Evolutionary conservation across 2,329 filamentous ascomycete genomes (phyloP).

Genomic region (Mycocentrospora acerina): DNA sequence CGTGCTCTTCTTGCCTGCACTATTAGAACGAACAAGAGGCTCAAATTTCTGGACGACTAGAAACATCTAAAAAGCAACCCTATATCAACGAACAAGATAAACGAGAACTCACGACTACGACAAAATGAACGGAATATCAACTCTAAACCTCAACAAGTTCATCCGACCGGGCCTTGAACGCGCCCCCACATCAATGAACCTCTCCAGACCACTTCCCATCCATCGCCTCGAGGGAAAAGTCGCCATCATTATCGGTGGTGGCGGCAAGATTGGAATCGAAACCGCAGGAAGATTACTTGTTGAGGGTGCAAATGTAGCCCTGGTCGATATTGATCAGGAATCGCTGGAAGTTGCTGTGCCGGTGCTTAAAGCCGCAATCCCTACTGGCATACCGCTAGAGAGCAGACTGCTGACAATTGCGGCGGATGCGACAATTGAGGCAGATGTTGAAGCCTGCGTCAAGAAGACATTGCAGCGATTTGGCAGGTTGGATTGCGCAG

Average conservation of each 20-base stretch:
- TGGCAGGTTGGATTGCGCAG: constrained; percentile 28
- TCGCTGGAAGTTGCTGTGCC: constrained; percentile 29
- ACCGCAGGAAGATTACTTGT: constrained; percentile 38
- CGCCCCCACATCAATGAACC: constrained; percentile 28
- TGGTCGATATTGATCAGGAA: constrained; percentile 37
- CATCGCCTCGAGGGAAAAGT: constrained; percentile 35
- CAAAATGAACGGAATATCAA: constrained; percentile 17
- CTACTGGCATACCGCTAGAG: constrained; percentile 26
- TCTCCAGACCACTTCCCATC: constrained; percentile 29
- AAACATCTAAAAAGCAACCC: constrained; percentile 13
- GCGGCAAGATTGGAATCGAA: constrained; percentile 37
- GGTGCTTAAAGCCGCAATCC: constrained; percentile 24
- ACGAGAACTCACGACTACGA: not conserved
- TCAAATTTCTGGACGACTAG: not conserved
- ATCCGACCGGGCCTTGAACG: constrained; percentile 26
- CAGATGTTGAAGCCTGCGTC: constrained; percentile 85
- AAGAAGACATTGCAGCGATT: constrained; percentile 49
- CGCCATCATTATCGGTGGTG: constrained; percentile 37
- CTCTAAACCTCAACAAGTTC: constrained; percentile 26
- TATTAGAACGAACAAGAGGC: constrained; percentile 5
- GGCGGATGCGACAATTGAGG: constrained; percentile 38
- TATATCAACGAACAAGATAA: not conserved
- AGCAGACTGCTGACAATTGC: constrained; percentile 34
- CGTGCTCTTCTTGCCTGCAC: constrained; percentile 2
- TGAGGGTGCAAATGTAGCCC: constrained; percentile 41